phyloP scores from a whole-genome alignment of 495 filamentous ascomycete genomes.

The Penicillium pancosmium region DNA sequence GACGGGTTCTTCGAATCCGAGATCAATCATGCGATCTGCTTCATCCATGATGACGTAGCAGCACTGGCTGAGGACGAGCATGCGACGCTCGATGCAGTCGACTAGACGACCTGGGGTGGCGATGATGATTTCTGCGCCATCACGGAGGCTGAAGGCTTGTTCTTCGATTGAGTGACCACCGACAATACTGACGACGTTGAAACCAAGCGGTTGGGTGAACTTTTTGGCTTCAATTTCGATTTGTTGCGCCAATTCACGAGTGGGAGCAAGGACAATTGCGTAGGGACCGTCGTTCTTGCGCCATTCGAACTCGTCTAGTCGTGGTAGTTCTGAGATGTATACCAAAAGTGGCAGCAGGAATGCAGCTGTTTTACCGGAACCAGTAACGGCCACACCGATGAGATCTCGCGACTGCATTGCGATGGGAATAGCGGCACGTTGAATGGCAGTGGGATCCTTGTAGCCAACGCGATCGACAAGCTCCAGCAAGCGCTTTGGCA shows the following conservation, averaged over 20 bases:
- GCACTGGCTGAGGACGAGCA: slow-evolving; percentile 90
- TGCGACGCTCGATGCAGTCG: slow-evolving; percentile 92
- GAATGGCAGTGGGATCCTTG: slow-evolving; percentile 88
- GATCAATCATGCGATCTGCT: slow-evolving; percentile 98
- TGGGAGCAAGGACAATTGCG: slow-evolving; percentile 93
- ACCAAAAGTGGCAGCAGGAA: slow-evolving; percentile 94
- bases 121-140: slow-evolving; percentile 98
- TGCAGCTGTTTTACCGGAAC: slow-evolving; percentile 97
- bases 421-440: slow-evolving; percentile 94
- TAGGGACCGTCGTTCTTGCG: slow-evolving; percentile 94
- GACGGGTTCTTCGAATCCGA: slow-evolving; percentile 96
- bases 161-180: slow-evolving; percentile 96
- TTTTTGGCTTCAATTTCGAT: slow-evolving; percentile 95
- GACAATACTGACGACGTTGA: slow-evolving; percentile 95
- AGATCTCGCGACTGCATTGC: slow-evolving; percentile 91
- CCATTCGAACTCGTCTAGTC: slow-evolving; percentile 76
- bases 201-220: slow-evolving; percentile 88
- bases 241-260: slow-evolving; percentile 97
- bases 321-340: slow-evolving; percentile 91
- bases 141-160: slow-evolving; percentile 88
- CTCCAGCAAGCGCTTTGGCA: slow-evolving; percentile 80
- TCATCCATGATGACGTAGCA: slow-evolving; percentile 99
- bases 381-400: slow-evolving; percentile 96
- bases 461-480: slow-evolving; percentile 88
- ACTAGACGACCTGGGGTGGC: slow-evolving; percentile 96